phyloP scores from a whole-genome alignment of 305 asterid genomes.

The Solanum hybrid region DNA sequence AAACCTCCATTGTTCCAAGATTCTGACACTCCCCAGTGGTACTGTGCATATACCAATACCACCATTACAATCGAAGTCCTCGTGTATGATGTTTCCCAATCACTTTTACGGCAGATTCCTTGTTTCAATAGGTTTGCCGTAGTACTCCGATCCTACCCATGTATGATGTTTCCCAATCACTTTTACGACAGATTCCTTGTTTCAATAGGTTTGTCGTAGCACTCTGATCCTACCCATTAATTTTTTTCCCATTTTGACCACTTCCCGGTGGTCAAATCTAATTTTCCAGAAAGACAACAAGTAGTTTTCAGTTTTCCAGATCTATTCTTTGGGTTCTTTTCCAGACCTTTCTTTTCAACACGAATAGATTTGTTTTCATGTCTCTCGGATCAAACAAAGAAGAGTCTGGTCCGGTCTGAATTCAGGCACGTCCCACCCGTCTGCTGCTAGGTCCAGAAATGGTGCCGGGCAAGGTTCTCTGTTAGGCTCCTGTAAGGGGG shows the following conservation, averaged over 20 bases:
- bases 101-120: background rate
- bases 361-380: background rate
- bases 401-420: no score
- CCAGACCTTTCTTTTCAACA: background rate
- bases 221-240: background rate
- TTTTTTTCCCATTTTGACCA: background rate
- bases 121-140: background rate
- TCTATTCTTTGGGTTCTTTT: background rate
- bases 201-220: background rate
- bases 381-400: background rate
- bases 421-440: no score
- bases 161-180: background rate
- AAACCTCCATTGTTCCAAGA: background rate
- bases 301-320: background rate
- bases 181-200: background rate
- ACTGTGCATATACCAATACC: background rate
- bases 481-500: no score
- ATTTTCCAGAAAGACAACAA: background rate
- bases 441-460: no score
- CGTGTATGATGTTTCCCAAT: background rate
- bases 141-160: background rate
- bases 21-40: background rate
- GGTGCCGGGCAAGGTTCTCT: no score
- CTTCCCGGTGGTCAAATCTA: background rate
- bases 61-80: background rate